Conservation (phyloP, 179 eudicot genomes). For the Nepenthes alata region DNA sequence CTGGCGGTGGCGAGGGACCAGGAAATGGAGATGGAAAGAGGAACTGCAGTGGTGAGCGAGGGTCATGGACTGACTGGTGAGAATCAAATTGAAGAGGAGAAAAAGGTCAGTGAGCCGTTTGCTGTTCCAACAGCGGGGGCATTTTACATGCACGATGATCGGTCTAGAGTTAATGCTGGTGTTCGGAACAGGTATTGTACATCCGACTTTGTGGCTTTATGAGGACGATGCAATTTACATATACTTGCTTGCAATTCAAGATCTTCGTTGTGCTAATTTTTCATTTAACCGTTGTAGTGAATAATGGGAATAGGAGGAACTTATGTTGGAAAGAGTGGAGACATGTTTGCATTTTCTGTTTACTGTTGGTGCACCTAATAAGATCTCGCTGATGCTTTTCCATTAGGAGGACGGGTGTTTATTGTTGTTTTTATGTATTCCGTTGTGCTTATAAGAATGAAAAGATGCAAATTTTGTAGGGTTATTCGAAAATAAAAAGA, state of each 20-base stretch:
- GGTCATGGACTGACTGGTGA: conserved; percentile 11
- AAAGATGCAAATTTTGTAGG: too few species aligned
- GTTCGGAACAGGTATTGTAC: conserved; percentile 54
- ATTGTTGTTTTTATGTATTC: too few species aligned
- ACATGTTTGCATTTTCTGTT: too few species aligned
- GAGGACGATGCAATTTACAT: neutral
- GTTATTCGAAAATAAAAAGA: too few species aligned
- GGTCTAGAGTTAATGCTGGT: conserved; percentile 54
- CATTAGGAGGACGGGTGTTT: too few species aligned
- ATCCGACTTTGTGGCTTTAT: neutral
- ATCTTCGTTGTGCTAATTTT: too few species aligned
- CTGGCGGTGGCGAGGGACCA: conserved; percentile 1
- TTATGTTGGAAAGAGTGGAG: too few species aligned
- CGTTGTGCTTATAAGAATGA: too few species aligned
- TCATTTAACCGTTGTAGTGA: too few species aligned
- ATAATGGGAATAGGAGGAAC: too few species aligned
- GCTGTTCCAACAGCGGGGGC: conserved; percentile 89
- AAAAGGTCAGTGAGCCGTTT: conserved; percentile 72
- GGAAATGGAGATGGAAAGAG: conserved; percentile 5
- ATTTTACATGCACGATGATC: conserved; percentile 93
- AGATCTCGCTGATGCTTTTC: too few species aligned
- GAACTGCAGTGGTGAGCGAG: neutral
- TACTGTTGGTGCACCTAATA: too few species aligned
- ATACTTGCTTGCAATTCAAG: neutral
- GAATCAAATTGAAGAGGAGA: conserved; percentile 21